Evolutionary conservation across 345 rosid species (phyloP), one percentile per base, ranked within the genome.

Genomic region (Eucalyptus paniculata): DNA sequence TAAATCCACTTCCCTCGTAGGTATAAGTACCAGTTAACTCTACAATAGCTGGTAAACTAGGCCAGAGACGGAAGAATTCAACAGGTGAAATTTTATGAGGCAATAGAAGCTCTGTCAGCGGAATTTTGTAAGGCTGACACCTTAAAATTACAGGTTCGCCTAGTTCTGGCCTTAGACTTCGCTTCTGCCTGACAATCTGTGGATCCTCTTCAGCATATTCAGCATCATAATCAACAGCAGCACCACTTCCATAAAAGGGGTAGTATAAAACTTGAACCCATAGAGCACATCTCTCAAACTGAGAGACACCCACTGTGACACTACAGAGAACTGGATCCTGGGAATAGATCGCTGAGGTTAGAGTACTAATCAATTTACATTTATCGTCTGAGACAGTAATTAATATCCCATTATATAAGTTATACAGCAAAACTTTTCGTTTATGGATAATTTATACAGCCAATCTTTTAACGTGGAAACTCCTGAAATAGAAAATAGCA

Each of bases 21-120:
- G 91, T 92, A 88, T 96, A 98, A 42, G 98, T 96, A 88, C 99
- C 99, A 86, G 99, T 94, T 89, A 93, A 93, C 92, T 98, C 99
- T 85, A 95, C 96, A 86, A 96, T 93, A 72, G 99, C 98, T 24
- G 99, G 99, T 91, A 98, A 96, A 93, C 99, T 96, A 88, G 99
- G 99, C 99, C 99, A 98, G 86, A 98, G 94, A 77, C 99, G 98
- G 94, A 97, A 98, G 92, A 97, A 98, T 91, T 98, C 99, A 4
- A 97, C 99, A 4, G 99, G 99, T 56, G 99, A 98, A 86, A 97
- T 94, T 93, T 97, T 96, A 91, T 95, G 98, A 0, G 99, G 99
- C 94, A 95, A 94, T 86, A 97, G 99, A 90, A 97, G 97, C 92
- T 97, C 99, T 12, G 99, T 96, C 91, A 98, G 91, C 2, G 99